These are phyloP conservation scores for Rhodamnia rubescens DNA, from an alignment of 345 rosid species.

Conservation along the genomic window DNA sequence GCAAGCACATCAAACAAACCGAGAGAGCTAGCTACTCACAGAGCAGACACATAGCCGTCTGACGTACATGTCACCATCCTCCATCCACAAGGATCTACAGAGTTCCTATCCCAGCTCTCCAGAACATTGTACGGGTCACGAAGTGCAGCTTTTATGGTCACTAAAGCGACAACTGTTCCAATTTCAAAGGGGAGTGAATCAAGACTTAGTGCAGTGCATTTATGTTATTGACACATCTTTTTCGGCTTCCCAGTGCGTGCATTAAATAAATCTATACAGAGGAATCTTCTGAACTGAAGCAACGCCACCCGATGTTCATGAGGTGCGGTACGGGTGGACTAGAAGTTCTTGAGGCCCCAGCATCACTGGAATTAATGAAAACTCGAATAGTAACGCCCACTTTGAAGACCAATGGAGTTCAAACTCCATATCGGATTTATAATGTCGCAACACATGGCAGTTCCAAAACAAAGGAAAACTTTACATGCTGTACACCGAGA, in stretches of 20 bases:
- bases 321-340: background rate
- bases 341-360: background rate
- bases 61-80: constrained; percentile 77
- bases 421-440: background rate
- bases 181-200: constrained; percentile 5
- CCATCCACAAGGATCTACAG: constrained; percentile 99
- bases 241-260: background rate
- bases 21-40: constrained; percentile 47
- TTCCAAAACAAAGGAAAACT: background rate
- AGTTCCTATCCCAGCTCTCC: constrained; percentile 85
- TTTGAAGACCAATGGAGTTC: background rate
- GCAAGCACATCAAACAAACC: background rate
- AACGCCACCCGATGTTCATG: background rate
- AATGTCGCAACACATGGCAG: background rate
- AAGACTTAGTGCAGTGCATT: background rate
- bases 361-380: background rate
- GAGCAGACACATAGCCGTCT: constrained; percentile 71
- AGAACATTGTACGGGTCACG: constrained; percentile 79
- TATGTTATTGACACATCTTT: background rate
- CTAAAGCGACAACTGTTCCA: constrained; percentile 78
- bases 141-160: constrained; percentile 56
- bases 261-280: background rate
- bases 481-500: background rate
- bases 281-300: background rate
- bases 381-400: background rate